Conservation (phyloP, 148 eudicot species). For the Euryodendron excelsum region DNA sequence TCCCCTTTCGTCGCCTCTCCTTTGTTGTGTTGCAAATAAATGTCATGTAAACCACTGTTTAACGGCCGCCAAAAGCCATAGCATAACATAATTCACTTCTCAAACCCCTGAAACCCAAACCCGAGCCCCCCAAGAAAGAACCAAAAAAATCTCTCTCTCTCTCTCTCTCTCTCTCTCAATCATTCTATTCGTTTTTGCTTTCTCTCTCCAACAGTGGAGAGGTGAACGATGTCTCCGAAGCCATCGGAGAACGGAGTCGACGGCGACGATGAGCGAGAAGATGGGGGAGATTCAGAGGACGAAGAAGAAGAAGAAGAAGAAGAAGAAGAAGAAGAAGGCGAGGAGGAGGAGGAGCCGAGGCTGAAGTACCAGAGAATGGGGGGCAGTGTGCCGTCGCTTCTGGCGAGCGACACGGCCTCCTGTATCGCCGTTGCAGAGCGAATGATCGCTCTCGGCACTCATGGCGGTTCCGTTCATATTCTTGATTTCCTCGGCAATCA, state of each 20-base stretch:
- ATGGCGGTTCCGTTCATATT: conserved; percentile 61
- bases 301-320: conserved; percentile 35
- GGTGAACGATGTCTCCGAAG: conserved; percentile 50
- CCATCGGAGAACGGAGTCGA: conserved; percentile 72
- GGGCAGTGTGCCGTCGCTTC: conserved; percentile 68
- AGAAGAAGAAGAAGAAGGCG: conserved; percentile 45
- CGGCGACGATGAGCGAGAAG: conserved; percentile 78
- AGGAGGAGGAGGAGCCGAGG: conserved; percentile 87
- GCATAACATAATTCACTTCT: no score
- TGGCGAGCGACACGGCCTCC: conserved; percentile 63
- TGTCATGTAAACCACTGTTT: neutral
- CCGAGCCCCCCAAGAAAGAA: neutral
- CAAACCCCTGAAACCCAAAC: neutral
- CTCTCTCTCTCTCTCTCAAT: conserved; percentile 13
- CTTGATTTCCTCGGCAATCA: conserved; percentile 97
- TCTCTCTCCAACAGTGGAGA: neutral
- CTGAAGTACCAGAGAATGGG: conserved; percentile 98
- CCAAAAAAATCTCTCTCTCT: no score
- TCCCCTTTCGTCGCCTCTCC: neutral
- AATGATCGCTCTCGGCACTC: conserved; percentile 98
- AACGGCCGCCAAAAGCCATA: neutral
- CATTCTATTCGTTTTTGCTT: neutral
- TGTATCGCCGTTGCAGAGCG: conserved; percentile 86
- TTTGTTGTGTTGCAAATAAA: conserved; percentile 16
- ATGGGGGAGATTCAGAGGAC: conserved; percentile 23